phyloP scores from a whole-genome alignment of 1,139 yeast species.

The Sugiyamaella sp. region DNA sequence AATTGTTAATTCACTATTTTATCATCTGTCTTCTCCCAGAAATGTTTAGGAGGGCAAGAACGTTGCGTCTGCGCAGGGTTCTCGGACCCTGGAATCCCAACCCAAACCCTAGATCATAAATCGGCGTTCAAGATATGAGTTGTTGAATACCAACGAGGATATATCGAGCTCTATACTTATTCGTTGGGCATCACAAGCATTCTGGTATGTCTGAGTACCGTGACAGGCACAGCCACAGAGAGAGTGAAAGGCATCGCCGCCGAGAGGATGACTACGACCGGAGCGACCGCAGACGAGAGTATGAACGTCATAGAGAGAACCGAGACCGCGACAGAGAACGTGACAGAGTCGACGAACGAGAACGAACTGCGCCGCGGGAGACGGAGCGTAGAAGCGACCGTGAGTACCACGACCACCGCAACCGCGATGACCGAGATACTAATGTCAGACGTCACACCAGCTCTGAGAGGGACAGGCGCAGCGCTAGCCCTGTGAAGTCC shows the following conservation, averaged over 20 bases:
- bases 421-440: conserved; percentile 5
- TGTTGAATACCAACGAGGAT: not conserved
- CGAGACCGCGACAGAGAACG: conserved; percentile 1
- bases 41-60: too few species aligned
- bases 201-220: conserved; percentile 7
- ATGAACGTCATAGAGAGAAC: conserved; percentile 2
- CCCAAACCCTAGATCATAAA: too few species aligned
- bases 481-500: conserved; percentile 1
- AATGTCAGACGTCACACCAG: conserved; percentile 3
- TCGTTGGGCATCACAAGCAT: too few species aligned
- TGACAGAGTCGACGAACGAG: not conserved
- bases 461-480: conserved; percentile 2
- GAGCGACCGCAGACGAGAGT: conserved; percentile 1
- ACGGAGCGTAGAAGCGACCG: conserved; percentile 6
- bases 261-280: conserved; percentile 7
- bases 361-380: not conserved
- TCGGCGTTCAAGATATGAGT: too few species aligned
- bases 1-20: too few species aligned
- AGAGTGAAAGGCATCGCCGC: conserved; percentile 6
- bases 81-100: too few species aligned
- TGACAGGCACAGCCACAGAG: not conserved
- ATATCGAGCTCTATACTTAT: too few species aligned
- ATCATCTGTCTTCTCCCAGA: too few species aligned
- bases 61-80: too few species aligned
- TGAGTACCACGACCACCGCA: conserved; percentile 12